Evolutionary conservation across 139 green algal species (phyloP).

Genomic region (Ulvella scutata): DNA sequence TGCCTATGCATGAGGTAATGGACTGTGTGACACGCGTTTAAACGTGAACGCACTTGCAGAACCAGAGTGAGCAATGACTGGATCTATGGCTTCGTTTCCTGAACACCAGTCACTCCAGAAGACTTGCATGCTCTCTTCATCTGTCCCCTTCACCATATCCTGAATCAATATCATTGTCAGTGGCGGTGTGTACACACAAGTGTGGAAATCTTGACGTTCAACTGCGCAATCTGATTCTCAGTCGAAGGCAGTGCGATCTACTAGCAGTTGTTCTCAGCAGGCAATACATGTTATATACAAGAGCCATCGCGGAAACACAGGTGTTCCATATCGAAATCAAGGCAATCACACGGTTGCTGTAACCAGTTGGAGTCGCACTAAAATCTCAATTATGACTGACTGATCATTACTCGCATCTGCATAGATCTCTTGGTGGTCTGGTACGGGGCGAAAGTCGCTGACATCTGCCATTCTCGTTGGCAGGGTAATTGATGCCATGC

Average conservation of each 20-base stretch:
- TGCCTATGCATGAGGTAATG: no score
- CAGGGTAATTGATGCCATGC: slow-evolving; percentile 21
- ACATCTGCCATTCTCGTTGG: slow-evolving; percentile 34
- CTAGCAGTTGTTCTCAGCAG: not conserved
- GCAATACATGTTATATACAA: not conserved
- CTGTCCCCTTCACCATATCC: not conserved
- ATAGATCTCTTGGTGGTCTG: slow-evolving; percentile 44
- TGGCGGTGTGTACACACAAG: not conserved
- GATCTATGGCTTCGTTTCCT: not conserved
- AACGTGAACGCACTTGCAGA: no score
- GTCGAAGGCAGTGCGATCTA: not conserved
- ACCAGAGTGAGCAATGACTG: no score
- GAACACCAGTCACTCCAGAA: not conserved
- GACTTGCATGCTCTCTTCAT: not conserved
- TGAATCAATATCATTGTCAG: not conserved
- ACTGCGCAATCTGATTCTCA: not conserved
- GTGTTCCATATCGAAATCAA: slow-evolving; percentile 20
- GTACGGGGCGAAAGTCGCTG: slow-evolving; percentile 35
- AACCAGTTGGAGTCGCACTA: slow-evolving; percentile 24
- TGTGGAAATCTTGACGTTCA: not conserved
- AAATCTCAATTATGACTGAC: slow-evolving; percentile 45
- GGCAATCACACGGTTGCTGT: slow-evolving; percentile 1
- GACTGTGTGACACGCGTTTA: no score
- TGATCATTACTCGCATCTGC: slow-evolving; percentile 37
- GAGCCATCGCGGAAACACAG: not conserved